These are phyloP conservation scores for Colletotrichum spinosum DNA, from an alignment of 2,329 filamentous ascomycete species.

Conservation along the genomic window DNA sequence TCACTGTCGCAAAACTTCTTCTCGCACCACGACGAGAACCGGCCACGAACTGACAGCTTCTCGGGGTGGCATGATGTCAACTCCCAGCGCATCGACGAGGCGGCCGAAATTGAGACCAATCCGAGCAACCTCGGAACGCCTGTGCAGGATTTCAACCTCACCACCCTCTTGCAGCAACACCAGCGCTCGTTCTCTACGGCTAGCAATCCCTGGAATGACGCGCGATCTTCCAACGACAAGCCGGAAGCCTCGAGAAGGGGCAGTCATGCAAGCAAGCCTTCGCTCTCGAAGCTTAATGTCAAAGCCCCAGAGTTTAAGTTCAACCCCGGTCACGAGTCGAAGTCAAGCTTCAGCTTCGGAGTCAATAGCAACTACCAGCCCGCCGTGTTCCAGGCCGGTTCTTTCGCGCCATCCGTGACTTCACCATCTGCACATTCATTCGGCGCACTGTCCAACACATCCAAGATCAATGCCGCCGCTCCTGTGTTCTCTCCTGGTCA, in stretches of 20 bases:
- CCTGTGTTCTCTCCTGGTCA: conserved; percentile 77
- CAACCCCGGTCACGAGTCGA: conserved; percentile 65
- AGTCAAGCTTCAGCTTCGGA: conserved; percentile 63
- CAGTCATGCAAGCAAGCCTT: conserved; percentile 76
- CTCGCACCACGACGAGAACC: conserved; percentile 64
- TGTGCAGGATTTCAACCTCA: conserved; percentile 61
- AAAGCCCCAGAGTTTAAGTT: conserved; percentile 91
- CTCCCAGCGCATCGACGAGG: conserved; percentile 59
- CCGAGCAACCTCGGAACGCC: conserved; percentile 79
- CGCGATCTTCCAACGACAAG: conserved; percentile 53
- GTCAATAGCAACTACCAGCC: conserved; percentile 61
- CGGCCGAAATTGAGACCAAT: conserved; percentile 78
- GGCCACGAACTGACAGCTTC: conserved; percentile 47
- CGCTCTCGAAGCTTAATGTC: conserved; percentile 85
- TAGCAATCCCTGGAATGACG: conserved; percentile 74
- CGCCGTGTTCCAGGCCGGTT: conserved; percentile 55
- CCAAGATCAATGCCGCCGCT: conserved; percentile 76
- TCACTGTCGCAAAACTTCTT: conserved; percentile 77
- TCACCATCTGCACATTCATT: conserved; percentile 52
- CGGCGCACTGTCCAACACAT: conserved; percentile 53
- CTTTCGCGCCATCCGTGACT: conserved; percentile 46
- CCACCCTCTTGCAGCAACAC: conserved; percentile 57
- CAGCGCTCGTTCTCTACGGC: conserved; percentile 65
- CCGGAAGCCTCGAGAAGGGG: conserved; percentile 49
- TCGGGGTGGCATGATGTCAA: conserved; percentile 55